Evolutionary conservation across 2,329 filamentous ascomycete genomes (phyloP), one percentile per base, ranked within the genome.

Genomic region (Pyrenophora teres): DNA sequence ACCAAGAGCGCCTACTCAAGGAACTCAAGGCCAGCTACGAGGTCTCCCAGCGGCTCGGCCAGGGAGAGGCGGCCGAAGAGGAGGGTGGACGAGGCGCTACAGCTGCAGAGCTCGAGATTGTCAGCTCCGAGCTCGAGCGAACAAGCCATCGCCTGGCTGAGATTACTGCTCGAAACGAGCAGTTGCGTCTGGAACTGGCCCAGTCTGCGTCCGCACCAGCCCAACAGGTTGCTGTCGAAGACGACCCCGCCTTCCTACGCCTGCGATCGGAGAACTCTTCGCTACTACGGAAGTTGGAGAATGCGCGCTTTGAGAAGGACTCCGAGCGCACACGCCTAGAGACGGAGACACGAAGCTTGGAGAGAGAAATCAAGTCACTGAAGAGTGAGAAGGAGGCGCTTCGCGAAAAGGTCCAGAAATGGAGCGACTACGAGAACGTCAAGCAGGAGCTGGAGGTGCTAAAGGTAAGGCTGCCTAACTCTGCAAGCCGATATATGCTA

Each of bases 1-100:
- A 88, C 64, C 93, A 99, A 70, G 94, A 99, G 41, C 86, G 92
- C 6, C 77, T 99, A 33, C 76, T 99, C 62, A 96, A 89, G 68
- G 95, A 99, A 73, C 86, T 97, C 70, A 97, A 97, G 76, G 94
- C 94, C 21, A 97, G 87, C 77, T 97, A 97, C 70, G 94, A 99
- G 74, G 94, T 99, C 47, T 94, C 90, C 39, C 92, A 97, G 72
- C 84, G 94, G 43, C 80, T 99, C 43, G 92, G 87, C 44, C 87
- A 87, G 61, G 85, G 86, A 12, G 87, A 88, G 30, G 83, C 84
- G 45, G 77, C 77, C 8, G 85, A 88, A 15, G 82, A 83, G 21
- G 76, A 75, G n/a, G 57, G 68, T 15, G 80, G 80, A 23, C 81
- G 82, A 21, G 84, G 87, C 50, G 89, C 94, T 44, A 89, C 89